Evolutionary conservation across 2,329 filamentous ascomycete species (phyloP).

Genomic region (Aspergillus candidus): DNA sequence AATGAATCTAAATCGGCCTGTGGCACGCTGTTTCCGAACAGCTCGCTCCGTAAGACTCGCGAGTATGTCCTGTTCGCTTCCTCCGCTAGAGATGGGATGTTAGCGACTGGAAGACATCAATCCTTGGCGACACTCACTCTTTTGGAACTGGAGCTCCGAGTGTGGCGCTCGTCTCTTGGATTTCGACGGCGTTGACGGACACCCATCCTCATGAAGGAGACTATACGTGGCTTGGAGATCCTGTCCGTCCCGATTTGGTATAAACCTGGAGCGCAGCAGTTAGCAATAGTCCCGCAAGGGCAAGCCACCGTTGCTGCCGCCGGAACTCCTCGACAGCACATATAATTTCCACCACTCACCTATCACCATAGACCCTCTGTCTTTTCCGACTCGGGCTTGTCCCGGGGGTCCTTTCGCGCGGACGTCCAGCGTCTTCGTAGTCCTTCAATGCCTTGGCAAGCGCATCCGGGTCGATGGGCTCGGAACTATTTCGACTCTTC

Average conservation of each 20-base stretch:
- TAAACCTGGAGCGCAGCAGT: conserved; percentile 60
- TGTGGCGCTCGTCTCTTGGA: conserved; percentile 79
- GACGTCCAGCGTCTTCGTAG: conserved; percentile 54
- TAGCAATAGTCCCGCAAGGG: conserved; percentile 4
- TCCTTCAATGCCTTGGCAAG: conserved; percentile 57
- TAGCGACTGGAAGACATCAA: conserved; percentile 8
- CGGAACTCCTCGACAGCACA: neutral
- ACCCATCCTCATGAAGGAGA: conserved; percentile 84
- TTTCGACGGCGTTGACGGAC: conserved; percentile 82
- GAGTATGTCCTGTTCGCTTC: conserved; percentile 94
- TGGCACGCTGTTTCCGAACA: conserved; percentile 86
- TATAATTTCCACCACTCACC: conserved; percentile 41
- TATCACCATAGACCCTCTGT: conserved; percentile 59
- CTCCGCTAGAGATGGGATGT: conserved; percentile 53
- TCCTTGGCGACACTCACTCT: conserved; percentile 53
- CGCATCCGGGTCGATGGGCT: conserved; percentile 54
- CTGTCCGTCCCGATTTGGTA: conserved; percentile 86
- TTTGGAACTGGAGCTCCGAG: conserved; percentile 89
- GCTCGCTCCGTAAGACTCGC: conserved; percentile 76
- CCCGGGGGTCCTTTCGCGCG: conserved; percentile 56
- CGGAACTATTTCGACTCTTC: conserved; percentile 34
- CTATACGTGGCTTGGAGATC: conserved; percentile 91
- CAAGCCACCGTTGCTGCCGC: neutral
- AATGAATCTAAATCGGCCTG: conserved; percentile 63
- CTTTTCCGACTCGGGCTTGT: conserved; percentile 64